phyloP scores from a whole-genome alignment of 2,329 filamentous ascomycete genomes.

The Grosmannia serpens region DNA sequence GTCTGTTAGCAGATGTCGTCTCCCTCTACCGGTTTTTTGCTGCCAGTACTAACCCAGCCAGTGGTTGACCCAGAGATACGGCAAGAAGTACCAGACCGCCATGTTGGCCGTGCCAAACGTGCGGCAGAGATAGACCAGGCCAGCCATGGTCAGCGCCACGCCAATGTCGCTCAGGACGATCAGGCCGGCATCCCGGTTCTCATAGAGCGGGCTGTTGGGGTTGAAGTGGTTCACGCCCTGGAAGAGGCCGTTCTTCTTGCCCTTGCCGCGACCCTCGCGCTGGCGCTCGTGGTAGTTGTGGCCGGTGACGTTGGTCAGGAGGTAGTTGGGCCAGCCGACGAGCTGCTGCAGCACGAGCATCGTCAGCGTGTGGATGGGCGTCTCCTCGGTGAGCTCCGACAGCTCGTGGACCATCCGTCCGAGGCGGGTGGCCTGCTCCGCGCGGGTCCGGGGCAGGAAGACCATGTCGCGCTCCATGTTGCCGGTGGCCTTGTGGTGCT shows the following conservation, averaged over 20 bases:
- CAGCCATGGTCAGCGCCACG: slow-evolving; percentile 48
- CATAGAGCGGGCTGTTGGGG: slow-evolving; percentile 78
- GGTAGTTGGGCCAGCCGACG: slow-evolving; percentile 85
- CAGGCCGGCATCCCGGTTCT: slow-evolving; percentile 78
- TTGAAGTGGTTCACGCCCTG: slow-evolving; percentile 92
- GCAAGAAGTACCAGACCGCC: slow-evolving; percentile 86
- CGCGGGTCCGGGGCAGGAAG: slow-evolving; percentile 86
- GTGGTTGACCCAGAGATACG: slow-evolving; percentile 97
- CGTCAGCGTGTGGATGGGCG: slow-evolving; percentile 67
- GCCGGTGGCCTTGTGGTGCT: slow-evolving; percentile 98
- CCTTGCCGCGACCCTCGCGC: slow-evolving; percentile 82
- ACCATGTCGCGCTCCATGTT: slow-evolving; percentile 99
- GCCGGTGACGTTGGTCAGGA: slow-evolving; percentile 84
- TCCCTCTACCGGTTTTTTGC: not conserved
- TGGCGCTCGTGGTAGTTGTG: slow-evolving; percentile 92
- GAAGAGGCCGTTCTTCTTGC: slow-evolving; percentile 74
- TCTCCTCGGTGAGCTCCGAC: slow-evolving; percentile 85
- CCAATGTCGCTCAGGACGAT: slow-evolving; percentile 83
- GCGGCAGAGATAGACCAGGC: slow-evolving; percentile 58
- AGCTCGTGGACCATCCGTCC: slow-evolving; percentile 72
- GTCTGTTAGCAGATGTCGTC: not conserved
- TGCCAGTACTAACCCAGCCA: slow-evolving; percentile 69
- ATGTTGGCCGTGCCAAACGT: slow-evolving; percentile 79
- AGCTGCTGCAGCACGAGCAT: slow-evolving; percentile 77
- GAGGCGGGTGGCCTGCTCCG: slow-evolving; percentile 64